Conservation (phyloP, 768 basidiomycete genomes). For the Hirschioporus abietinus region DNA sequence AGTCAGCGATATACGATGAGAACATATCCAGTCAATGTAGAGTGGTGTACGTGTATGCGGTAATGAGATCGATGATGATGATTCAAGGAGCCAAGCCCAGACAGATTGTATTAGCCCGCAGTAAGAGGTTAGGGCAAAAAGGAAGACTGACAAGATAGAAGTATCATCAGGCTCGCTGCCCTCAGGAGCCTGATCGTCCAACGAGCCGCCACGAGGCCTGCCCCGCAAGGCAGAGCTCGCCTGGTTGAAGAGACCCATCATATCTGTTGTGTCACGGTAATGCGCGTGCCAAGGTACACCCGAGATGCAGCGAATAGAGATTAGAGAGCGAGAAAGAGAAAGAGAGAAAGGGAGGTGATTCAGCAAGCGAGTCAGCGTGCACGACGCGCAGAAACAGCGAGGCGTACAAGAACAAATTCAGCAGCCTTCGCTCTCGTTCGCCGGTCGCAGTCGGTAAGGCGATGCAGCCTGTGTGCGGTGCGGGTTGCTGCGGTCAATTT, state of each 20-base stretch:
- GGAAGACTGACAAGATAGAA: constrained; percentile 68
- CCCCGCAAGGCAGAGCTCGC: constrained; percentile 59
- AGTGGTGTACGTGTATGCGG: background rate
- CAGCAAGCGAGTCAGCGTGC: background rate
- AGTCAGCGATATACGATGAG: constrained; percentile 4
- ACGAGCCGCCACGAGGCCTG: constrained; percentile 56
- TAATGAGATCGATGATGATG: background rate
- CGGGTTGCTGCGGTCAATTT: background rate
- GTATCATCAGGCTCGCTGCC: constrained; percentile 88
- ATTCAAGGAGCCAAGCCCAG: background rate
- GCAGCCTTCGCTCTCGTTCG: background rate
- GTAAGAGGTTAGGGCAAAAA: constrained; percentile 20
- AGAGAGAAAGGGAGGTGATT: background rate
- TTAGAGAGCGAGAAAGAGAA: background rate
- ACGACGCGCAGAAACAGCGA: background rate
- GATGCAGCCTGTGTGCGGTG: background rate
- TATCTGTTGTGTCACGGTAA: constrained; percentile 26
- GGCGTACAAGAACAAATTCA: background rate
- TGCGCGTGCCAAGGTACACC: background rate
- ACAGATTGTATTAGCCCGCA: background rate
- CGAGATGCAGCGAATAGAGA: background rate
- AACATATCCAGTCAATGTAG: background rate
- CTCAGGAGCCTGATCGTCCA: constrained; percentile 68
- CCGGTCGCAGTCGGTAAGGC: background rate
- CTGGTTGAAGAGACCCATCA: constrained; percentile 79